Base-by-base conservation (phyloP, 2,329 filamentous ascomycete genomes). In the Trichoderma atrobrunneum region DNA sequence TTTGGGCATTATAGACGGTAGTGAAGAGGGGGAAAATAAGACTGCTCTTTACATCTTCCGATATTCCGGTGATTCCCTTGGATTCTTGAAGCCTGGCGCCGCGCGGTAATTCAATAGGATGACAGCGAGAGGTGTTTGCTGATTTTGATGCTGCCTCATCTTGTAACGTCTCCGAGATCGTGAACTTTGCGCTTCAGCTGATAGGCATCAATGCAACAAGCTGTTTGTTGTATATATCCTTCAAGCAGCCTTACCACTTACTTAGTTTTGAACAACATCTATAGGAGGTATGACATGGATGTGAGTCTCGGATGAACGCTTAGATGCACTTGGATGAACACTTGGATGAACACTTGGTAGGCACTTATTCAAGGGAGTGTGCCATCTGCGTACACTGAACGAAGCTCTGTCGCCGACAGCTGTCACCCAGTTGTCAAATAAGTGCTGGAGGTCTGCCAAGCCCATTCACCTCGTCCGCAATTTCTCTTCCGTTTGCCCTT, bases 1-100 rank as follows among this genome's bases (percentile, higher is more conserved):
- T 39, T 28, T 67, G n/a, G 36, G 67, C 60, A 70, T 36, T 65
- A 70, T 72, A 72, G 71, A 72, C 39, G 70, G 62, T 28, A 32
- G 63, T 72, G 32, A 68, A 26, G 26, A 54, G 62, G 54, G 59
- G 16, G 3, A 56, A 54, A 34, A 7, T 18, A 69, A 16, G 36
- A 69, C 43, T 48, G 54, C 24, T 34, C 39, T 70, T 64, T 3
- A 26, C 32, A 26, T 36, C 3, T n/a, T 30, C 36, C 8, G 7
- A 18, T 24, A 48, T 4, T 18, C 21, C 5, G 28, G 28, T 16
- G 11, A 18, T 28, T 59, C 18, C 34, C 2, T 21, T 28, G 21
- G 10, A 14, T 1, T 56, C 32, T 39, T 16, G 18, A 34, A 8
- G 1, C 16, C 10, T 12, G 11, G 18, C 21, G 21, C 24, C 32